Base-by-base conservation (phyloP, 2,329 filamentous ascomycete genomes). In the Fusarium miscanthi region DNA sequence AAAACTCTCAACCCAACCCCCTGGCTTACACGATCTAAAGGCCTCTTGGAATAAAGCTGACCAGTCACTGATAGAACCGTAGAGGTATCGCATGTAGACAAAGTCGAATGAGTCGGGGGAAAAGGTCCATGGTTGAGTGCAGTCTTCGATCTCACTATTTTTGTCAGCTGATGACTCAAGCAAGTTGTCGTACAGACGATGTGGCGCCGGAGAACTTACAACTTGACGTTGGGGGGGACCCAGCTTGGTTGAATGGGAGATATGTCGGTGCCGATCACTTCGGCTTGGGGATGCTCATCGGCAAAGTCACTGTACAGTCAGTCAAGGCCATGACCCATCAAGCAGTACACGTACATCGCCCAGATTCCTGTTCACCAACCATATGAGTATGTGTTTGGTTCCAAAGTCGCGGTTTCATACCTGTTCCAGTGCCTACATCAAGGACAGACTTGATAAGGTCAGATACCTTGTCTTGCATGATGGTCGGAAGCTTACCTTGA, bases 41-140 rank as follows among this genome's bases (percentile, higher is more conserved):
- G 63, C 59, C 10, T 66, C 63, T 13, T 48, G 33, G 17, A 66
- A 64, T 9, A 66, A 13, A 0, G 49, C 30, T 7, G 42, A 31
- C 63, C 63, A 66, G 0, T 66, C 63, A 7, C 43, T 31, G 5
- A 66, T 66, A 4, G 59, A 64, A 5, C 63, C 63, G 7, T 45
- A 64, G 4, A 66, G 31, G 19, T 66, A 66, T 12, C 63, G 25
- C 59, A 66, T 64, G 16, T 66, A 38, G 12, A 66, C 25, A 2
- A 64, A 66, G 5, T 64, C 59, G 6, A 66, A 46, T 13, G 63
- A 49, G 5, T 42, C 7, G 5, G 59, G 19, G 1, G 59, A 27
- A 7, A 66, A 66, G 8, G 63, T 66, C 63, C 63, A 66, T 14
- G 61, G 42, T 17, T 66, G 59, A 6, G 59, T 66, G 10, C 63